These are phyloP conservation scores for Aquilaria agallochum DNA, from an alignment of 441 rosid species.

Conservation along the genomic window DNA sequence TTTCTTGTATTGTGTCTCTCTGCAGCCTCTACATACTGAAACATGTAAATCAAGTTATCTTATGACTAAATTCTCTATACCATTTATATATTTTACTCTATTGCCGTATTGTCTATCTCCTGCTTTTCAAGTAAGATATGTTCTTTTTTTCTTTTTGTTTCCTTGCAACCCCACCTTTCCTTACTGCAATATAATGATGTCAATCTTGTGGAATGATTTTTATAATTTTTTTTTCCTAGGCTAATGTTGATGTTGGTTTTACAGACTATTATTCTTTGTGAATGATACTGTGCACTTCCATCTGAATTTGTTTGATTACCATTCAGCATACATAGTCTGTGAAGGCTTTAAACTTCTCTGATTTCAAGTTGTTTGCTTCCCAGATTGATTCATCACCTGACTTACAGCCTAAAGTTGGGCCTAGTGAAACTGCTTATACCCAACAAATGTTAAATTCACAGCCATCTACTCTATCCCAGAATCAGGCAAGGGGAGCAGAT, in stretches of 20 bases:
- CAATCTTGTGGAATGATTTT: too few relatives aligned
- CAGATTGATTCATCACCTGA: conserved; percentile 46
- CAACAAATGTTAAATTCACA: conserved; percentile 33
- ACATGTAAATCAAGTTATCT: too few relatives aligned
- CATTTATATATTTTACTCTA: too few relatives aligned
- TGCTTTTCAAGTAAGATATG: too few relatives aligned
- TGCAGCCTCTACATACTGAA: too few relatives aligned
- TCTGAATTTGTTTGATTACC: not conserved
- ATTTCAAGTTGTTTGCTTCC: not conserved
- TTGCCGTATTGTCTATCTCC: too few relatives aligned
- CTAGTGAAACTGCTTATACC: conserved; percentile 26
- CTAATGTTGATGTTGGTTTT: not conserved
- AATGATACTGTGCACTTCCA: not conserved
- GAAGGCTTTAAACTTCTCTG: not conserved
- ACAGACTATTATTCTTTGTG: not conserved
- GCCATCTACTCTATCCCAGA: conserved; percentile 35
- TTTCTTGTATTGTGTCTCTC: too few relatives aligned
- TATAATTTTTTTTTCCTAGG: not conserved
- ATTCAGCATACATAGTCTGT: not conserved
- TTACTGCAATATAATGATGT: too few relatives aligned
- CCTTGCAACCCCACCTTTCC: too few relatives aligned
- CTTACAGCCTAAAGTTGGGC: conserved; percentile 40
- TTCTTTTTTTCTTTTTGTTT: too few relatives aligned
- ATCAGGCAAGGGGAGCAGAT: conserved; percentile 64
- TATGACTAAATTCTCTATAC: too few relatives aligned